These are phyloP conservation scores for Thymus quinquecostatus DNA, from an alignment of 257 asterid species.

Conservation along the genomic window DNA sequence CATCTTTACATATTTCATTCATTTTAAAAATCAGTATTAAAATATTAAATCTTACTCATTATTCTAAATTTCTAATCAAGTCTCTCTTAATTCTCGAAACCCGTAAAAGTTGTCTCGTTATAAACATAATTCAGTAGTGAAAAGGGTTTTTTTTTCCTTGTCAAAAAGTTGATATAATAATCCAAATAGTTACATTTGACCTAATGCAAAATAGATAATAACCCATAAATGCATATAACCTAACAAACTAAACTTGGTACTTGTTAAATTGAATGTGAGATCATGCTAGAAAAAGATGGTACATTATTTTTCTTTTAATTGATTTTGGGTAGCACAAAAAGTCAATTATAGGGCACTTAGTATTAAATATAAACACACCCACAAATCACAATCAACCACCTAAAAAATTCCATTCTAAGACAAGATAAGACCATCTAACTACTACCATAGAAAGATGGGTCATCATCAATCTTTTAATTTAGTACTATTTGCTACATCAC, in stretches of 20 bases:
- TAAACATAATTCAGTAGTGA: too few relatives aligned
- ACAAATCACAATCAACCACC: conserved; percentile 61
- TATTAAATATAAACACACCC: conserved; percentile 31
- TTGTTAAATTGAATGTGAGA: neutral
- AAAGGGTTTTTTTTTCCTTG: too few relatives aligned
- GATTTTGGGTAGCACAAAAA: neutral
- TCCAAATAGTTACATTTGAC: neutral
- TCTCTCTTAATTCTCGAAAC: too few relatives aligned
- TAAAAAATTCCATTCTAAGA: conserved; percentile 40
- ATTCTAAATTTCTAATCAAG: too few relatives aligned
- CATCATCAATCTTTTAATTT: conserved; percentile 13
- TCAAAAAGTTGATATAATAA: too few relatives aligned
- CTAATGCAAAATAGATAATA: neutral
- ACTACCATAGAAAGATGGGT: conserved; percentile 9
- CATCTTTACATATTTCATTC: too few relatives aligned
- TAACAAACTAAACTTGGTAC: conserved; percentile 25
- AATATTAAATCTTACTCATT: too few relatives aligned
- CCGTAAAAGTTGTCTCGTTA: too few relatives aligned
- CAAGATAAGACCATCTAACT: conserved; percentile 32
- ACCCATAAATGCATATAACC: conserved; percentile 1
- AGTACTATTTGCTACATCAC: neutral
- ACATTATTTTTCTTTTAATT: neutral
- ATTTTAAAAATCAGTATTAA: too few relatives aligned
- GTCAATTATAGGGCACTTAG: conserved; percentile 15
- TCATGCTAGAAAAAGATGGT: neutral